These are phyloP conservation scores for Berberis thunbergii DNA, from an alignment of 164 flowering plant species.

Conservation along the genomic window DNA sequence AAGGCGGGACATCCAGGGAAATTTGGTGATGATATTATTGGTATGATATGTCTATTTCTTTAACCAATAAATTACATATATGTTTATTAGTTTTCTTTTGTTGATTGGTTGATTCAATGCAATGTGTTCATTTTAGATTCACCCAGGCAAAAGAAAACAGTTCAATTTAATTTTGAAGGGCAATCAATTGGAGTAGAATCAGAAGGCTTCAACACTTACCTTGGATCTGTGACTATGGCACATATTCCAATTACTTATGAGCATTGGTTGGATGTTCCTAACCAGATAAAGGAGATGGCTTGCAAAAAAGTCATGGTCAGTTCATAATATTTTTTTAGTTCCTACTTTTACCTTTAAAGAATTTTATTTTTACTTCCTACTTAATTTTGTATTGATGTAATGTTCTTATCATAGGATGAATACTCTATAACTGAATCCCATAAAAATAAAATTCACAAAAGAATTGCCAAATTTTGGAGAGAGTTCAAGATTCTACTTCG, in stretches of 20 bases:
- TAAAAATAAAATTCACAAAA: not conserved
- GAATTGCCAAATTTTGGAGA: not conserved
- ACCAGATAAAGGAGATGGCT: not conserved
- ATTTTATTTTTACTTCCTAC: not conserved
- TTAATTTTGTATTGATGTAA: not conserved
- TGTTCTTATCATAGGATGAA: not conserved
- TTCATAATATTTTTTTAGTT: not conserved
- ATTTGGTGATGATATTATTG: no score
- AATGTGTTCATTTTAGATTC: not conserved
- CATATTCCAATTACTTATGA: conserved; percentile 2
- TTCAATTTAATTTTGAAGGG: not conserved
- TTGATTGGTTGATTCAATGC: no score
- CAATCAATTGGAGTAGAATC: not conserved
- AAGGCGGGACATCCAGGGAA: no score
- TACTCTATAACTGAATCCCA: not conserved
- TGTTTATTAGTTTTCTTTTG: no score
- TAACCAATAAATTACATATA: no score
- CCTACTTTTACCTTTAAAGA: not conserved
- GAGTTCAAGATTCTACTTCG: not conserved
- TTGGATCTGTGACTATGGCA: not conserved
- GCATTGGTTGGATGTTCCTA: conserved; percentile 1
- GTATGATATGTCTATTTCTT: no score
- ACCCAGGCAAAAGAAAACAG: not conserved
- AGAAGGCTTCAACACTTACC: not conserved
- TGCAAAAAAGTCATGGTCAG: not conserved